Evolutionary conservation across 768 basidiomycete genomes (phyloP).

Genomic region (Hortiboletus flavorubellus): DNA sequence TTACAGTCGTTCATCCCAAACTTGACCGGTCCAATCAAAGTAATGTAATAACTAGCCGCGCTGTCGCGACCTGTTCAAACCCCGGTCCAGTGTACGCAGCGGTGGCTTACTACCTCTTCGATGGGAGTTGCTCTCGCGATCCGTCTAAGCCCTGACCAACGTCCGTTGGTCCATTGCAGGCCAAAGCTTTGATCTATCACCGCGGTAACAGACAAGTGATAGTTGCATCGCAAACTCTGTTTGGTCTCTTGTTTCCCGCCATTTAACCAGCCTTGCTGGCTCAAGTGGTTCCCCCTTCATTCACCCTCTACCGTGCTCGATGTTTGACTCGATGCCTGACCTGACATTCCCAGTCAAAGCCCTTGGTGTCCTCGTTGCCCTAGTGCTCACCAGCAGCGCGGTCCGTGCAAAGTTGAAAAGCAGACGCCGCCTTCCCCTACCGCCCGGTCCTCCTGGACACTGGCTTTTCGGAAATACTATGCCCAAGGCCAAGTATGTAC

Average conservation of each 20-base stretch:
- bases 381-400: slow-evolving; percentile 13
- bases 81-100: background rate
- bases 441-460: slow-evolving; percentile 32
- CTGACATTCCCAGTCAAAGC: slow-evolving; percentile 13
- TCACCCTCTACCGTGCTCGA: background rate
- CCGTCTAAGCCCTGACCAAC: background rate
- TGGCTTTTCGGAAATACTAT: slow-evolving; percentile 32
- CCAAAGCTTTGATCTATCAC: background rate
- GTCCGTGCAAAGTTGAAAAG: slow-evolving; percentile 9
- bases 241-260: background rate
- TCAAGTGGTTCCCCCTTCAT: background rate
- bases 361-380: slow-evolving; percentile 15
- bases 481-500: slow-evolving; percentile 26
- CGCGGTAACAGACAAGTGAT: background rate
- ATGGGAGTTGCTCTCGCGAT: background rate
- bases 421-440: slow-evolving; percentile 22
- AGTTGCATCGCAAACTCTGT: too few relatives aligned
- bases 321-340: slow-evolving; percentile 10
- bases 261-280: slow-evolving; percentile 10
- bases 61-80: background rate
- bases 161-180: background rate
- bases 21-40: background rate
- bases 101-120: background rate
- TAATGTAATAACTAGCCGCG: background rate
- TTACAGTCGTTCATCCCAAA: too few relatives aligned